Conservation (phyloP, 768 basidiomycete genomes). For the Phanerochaete sordida region DNA sequence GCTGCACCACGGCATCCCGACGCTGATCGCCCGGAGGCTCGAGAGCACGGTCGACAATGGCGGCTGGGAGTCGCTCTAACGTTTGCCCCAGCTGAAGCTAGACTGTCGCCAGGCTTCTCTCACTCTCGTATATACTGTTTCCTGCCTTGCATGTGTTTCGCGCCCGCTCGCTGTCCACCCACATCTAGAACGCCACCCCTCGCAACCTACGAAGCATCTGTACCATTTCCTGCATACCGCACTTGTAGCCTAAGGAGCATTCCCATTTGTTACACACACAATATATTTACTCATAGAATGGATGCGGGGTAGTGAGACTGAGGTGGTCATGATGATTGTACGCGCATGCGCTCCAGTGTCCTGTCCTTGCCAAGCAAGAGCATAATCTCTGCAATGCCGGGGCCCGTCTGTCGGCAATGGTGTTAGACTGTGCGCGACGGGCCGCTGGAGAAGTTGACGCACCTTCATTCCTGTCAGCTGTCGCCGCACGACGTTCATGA, state of each 20-base stretch:
- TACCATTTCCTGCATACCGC: slow-evolving; percentile 3
- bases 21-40: slow-evolving; percentile 82
- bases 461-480: slow-evolving; percentile 85
- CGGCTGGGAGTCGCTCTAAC: slow-evolving; percentile 88
- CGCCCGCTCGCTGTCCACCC: neutral
- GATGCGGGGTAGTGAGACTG: no score
- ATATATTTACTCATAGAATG: neutral
- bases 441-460: neutral
- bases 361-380: slow-evolving; percentile 26
- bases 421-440: no score
- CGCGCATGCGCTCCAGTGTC: slow-evolving; percentile 17
- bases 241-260: neutral
- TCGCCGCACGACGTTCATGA: slow-evolving; percentile 74
- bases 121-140: neutral
- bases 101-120: no score
- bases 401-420: slow-evolving; percentile 34
- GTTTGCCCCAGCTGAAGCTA: no score
- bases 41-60: slow-evolving; percentile 86
- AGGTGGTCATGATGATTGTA: neutral
- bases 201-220: slow-evolving; percentile 3
- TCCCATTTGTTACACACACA: neutral
- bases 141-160: neutral
- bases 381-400: slow-evolving; percentile 29
- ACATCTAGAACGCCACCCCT: neutral
- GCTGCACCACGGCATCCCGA: slow-evolving; percentile 89